Conservation (phyloP, 768 basidiomycete genomes). For the Boletus subparvulus region DNA sequence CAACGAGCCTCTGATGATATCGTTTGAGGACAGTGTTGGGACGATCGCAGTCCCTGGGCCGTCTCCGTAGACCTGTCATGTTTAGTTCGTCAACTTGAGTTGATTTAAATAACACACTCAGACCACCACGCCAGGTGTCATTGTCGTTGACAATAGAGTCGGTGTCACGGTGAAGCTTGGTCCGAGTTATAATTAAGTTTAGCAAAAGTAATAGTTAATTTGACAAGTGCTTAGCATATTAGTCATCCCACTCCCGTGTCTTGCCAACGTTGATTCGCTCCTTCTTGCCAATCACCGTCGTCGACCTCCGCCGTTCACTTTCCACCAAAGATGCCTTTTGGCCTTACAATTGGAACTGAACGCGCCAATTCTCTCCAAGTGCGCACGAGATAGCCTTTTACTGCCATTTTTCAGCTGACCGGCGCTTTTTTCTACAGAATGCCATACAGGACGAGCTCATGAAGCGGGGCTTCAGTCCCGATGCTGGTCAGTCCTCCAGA, state of each 20-base stretch:
- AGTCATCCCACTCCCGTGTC: slow-evolving; percentile 23
- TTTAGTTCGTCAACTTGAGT: not conserved
- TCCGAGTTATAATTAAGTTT: not conserved
- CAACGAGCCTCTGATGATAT: not conserved
- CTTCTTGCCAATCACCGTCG: slow-evolving; percentile 29
- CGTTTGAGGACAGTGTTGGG: not conserved
- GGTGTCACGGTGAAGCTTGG: not conserved
- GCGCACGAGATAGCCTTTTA: slow-evolving; percentile 13
- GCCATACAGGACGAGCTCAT: slow-evolving; percentile 81
- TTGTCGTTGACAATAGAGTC: not conserved
- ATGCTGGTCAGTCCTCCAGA: slow-evolving; percentile 55
- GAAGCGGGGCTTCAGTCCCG: slow-evolving; percentile 68
- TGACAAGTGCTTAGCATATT: slow-evolving; percentile 21
- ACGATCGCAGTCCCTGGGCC: not conserved
- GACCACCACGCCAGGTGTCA: not conserved
- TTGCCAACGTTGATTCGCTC: slow-evolving; percentile 23
- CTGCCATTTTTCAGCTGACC: slow-evolving; percentile 15
- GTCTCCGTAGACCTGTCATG: not conserved
- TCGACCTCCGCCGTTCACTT: slow-evolving; percentile 22
- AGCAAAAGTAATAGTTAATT: slow-evolving; percentile 3
- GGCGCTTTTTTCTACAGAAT: slow-evolving; percentile 44
- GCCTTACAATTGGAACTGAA: slow-evolving; percentile 76
- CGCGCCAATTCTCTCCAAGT: slow-evolving; percentile 73
- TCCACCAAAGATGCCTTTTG: slow-evolving; percentile 57
- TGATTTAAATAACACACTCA: not conserved